phyloP scores from a whole-genome alignment of 2,329 filamentous ascomycete species.

The Sarocladiaceae sp. region DNA sequence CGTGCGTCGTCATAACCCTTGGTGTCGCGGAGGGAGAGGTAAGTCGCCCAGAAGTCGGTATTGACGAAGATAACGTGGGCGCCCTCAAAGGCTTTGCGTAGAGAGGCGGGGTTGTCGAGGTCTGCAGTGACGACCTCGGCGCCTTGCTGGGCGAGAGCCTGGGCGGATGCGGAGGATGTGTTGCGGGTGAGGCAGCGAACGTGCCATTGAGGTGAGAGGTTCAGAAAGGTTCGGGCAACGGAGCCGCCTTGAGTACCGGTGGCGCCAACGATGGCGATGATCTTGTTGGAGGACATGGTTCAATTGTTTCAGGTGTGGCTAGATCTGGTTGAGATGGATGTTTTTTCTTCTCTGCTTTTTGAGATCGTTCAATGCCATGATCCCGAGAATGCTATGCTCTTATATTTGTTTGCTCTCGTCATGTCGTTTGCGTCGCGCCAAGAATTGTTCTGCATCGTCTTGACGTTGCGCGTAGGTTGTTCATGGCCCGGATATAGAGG shows the following conservation, averaged over 20 bases:
- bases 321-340: no score
- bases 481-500: no score
- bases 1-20: slow-evolving; percentile 26
- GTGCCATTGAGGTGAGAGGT: slow-evolving; percentile 25
- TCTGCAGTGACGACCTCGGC: slow-evolving; percentile 38
- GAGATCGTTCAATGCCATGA: no score
- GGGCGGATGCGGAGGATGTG: slow-evolving; percentile 30
- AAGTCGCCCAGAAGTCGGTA: slow-evolving; percentile 42
- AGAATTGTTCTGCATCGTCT: no score
- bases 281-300: slow-evolving; percentile 15
- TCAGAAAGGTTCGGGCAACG: slow-evolving; percentile 37
- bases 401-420: no score
- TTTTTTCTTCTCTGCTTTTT: no score
- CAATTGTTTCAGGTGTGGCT: not conserved
- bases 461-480: no score
- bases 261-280: slow-evolving; percentile 37
- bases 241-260: slow-evolving; percentile 43
- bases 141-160: slow-evolving; percentile 30
- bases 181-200: slow-evolving; percentile 41
- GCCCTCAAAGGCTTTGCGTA: slow-evolving; percentile 33
- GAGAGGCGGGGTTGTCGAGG: slow-evolving; percentile 30
- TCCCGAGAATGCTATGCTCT: no score
- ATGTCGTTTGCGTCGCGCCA: no score
- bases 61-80: slow-evolving; percentile 44
- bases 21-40: slow-evolving; percentile 24